Evolutionary conservation across 768 basidiomycete genomes (phyloP).

Genomic region (Suillus weaverae): DNA sequence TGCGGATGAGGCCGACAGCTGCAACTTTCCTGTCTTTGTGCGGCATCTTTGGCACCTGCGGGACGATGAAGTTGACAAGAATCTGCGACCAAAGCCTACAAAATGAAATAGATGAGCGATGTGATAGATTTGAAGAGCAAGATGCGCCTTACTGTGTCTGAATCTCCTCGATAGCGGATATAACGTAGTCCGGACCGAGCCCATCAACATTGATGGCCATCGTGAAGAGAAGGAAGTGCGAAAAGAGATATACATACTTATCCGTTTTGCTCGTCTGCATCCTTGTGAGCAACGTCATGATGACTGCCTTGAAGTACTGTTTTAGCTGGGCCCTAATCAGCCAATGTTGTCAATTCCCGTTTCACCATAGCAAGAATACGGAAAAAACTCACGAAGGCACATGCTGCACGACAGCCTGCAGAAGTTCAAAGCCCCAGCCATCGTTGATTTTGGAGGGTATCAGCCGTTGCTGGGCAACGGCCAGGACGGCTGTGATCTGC

Average conservation of each 20-base stretch:
- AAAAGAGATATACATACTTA: conserved; percentile 80
- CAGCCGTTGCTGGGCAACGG: conserved; percentile 86
- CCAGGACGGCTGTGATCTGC: conserved; percentile 77
- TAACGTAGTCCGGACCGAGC: conserved; percentile 76
- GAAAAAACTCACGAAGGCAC: conserved; percentile 67
- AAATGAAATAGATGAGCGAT: background rate
- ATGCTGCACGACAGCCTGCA: conserved; percentile 72
- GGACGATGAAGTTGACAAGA: conserved; percentile 70
- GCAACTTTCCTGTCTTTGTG: conserved; percentile 84
- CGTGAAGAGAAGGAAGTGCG: conserved; percentile 72
- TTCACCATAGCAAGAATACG: background rate
- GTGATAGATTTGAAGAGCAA: conserved; percentile 1
- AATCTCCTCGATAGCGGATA: conserved; percentile 76
- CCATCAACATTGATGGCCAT: conserved; percentile 76
- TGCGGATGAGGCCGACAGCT: conserved; percentile 73
- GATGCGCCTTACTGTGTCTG: conserved; percentile 67
- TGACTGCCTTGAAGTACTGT: conserved; percentile 70
- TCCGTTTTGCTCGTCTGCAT: conserved; percentile 90
- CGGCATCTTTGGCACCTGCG: conserved; percentile 79
- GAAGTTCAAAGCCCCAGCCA: conserved; percentile 85
- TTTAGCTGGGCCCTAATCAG: conserved; percentile 50
- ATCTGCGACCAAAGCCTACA: conserved; percentile 78
- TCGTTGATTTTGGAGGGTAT: conserved; percentile 89
- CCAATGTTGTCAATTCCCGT: background rate
- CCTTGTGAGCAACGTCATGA: conserved; percentile 79